Evolutionary conservation across 2,329 filamentous ascomycete genomes (phyloP), one percentile per base, ranked within the genome.

Genomic region (Xylaria sp.): DNA sequence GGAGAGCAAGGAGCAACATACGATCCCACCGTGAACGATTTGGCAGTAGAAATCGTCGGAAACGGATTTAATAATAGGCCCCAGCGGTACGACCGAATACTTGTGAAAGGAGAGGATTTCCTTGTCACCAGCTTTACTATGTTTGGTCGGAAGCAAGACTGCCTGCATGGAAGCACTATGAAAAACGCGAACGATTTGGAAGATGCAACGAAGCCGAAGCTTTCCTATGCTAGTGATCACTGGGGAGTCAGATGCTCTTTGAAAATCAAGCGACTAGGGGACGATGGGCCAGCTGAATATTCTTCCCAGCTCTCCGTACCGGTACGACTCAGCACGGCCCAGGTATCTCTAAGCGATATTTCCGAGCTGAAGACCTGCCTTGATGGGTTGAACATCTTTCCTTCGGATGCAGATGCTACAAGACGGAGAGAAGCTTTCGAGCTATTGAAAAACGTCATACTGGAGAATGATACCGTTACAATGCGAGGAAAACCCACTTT

Each of bases 1-100:
- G 90, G 89, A 1, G 89, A 91, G 75, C 83, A 88, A 69, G 90
- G 89, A 1, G 87, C 88, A 3, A 92, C 90, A 0, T 92, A 90
- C 75, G 85, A 92, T 73, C 89, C 89, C 0, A 78, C 79, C 1
- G 78, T 79, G 5, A 92, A 92, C 72, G 76, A 78, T 0, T 80
- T 90, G 13, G 89, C 90, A 2, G 83, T 84, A 1, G 80, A 82
- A 12, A 84, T 84, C 3, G 83, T 85, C 1, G 82, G 81, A 2
- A 80, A 75, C 54, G 83, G 83, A 1, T 78, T 81, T 55, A 83
- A 87, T 57, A 84, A 84, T 71, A 82, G 88, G 23, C 89, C 90
- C 1, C 90, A 92, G 74, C 80, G 90, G 57, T 92, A 91, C 69
- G 89, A 92, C 73, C 83, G 90, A 40, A 88, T 92, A 53, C 78